These are phyloP conservation scores for Boletus sensibilis DNA, from an alignment of 768 basidiomycete species.

Conservation along the genomic window DNA sequence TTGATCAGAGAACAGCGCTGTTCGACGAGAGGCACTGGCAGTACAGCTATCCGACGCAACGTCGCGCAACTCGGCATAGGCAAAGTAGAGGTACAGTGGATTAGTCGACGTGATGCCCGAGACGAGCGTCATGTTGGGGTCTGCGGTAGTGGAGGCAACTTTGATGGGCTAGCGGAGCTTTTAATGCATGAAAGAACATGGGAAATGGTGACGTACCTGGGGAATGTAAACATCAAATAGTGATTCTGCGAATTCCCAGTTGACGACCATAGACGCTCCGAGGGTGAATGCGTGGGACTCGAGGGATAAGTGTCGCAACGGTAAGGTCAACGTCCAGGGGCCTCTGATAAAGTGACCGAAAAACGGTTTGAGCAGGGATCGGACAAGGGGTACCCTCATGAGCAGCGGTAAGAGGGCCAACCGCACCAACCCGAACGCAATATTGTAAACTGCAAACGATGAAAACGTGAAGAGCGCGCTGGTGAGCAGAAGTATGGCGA, in stretches of 20 bases:
- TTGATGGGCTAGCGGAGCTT: conserved; percentile 42
- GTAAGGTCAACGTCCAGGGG: conserved; percentile 52
- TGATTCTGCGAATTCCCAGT: conserved; percentile 64
- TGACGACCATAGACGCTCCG: conserved; percentile 48
- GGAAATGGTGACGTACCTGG: conserved; percentile 40
- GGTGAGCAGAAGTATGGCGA: conserved; percentile 33
- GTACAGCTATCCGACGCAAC: conserved; percentile 47
- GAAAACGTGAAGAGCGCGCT: conserved; percentile 42
- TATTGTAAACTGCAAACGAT: conserved; percentile 39
- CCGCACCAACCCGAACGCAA: conserved; percentile 48
- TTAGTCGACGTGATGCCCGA: conserved; percentile 62
- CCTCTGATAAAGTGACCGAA: conserved; percentile 61
- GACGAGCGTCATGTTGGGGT: conserved; percentile 56
- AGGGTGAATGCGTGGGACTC: conserved; percentile 50
- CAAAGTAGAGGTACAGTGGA: conserved; percentile 56
- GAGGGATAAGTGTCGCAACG: conserved; percentile 44
- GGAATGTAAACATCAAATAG: conserved; percentile 60
- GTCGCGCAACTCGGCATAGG: conserved; percentile 59
- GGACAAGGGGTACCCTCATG: conserved; percentile 54
- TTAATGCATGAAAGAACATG: background rate
- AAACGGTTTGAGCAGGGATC: conserved; percentile 54
- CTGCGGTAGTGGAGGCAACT: conserved; percentile 44
- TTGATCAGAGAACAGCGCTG: conserved; percentile 65
- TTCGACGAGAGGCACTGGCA: conserved; percentile 44
- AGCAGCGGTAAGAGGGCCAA: conserved; percentile 49